A percentile compares a stretch with the other conserved stretches of the same genome.
These are phyloP conservation scores for Forsythia viridissima DNA, from an alignment of 257 asterid genomes.

Conservation along the genomic window DNA sequence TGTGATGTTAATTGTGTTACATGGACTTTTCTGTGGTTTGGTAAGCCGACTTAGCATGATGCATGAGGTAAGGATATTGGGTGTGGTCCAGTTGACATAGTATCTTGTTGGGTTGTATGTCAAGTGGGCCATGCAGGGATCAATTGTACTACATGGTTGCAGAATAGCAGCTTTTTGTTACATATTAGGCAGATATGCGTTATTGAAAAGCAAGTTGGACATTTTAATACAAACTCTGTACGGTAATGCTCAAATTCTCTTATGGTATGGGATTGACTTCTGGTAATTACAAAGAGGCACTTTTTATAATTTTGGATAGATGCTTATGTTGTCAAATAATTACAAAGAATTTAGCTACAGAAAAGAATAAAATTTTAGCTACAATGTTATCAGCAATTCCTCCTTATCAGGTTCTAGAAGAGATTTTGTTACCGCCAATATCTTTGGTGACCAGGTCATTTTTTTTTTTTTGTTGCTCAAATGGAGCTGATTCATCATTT, in stretches of 20 bases:
- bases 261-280: conserved; percentile 11
- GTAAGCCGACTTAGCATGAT: conserved; percentile 10
- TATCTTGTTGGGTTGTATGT: neutral
- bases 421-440: neutral
- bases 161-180: neutral
- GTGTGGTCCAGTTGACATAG: conserved; percentile 4
- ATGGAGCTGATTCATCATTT: neutral
- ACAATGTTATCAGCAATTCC: no score
- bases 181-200: neutral
- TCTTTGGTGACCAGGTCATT: neutral
- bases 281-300: neutral
- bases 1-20: conserved; percentile 1
- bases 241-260: neutral
- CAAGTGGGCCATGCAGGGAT: neutral
- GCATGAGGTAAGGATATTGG: neutral
- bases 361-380: no score
- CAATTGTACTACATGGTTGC: neutral
- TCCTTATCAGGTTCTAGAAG: neutral
- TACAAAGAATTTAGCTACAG: no score
- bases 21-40: conserved; percentile 8
- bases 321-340: no score
- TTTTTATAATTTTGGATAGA: no score
- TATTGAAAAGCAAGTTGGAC: neutral
- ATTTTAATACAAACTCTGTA: neutral
- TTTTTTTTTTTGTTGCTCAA: neutral